Evolutionary conservation across 805 yeast genomes (phyloP).

Genomic region (Clavispora carvajalis): DNA sequence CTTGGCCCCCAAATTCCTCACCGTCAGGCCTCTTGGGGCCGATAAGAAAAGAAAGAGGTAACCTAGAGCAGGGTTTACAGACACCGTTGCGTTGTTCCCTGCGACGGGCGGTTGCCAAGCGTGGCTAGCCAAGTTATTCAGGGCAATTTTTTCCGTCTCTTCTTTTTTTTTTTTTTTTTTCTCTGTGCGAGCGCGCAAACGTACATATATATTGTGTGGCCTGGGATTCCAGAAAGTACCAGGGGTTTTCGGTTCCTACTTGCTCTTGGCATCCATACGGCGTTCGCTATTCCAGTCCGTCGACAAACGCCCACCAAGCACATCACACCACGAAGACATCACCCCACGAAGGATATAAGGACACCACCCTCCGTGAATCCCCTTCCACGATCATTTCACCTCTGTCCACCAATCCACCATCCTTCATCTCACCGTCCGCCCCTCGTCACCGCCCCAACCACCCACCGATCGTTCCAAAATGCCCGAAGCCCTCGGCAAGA

Average conservation of each 20-base stretch:
- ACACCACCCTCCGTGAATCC: too few relatives aligned
- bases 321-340: too few relatives aligned
- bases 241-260: neutral
- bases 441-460: neutral
- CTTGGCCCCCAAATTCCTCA: too few relatives aligned
- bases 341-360: too few relatives aligned
- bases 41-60: too few relatives aligned
- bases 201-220: conserved; percentile 1
- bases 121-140: neutral
- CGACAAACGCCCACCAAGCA: neutral
- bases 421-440: neutral
- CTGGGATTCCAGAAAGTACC: neutral
- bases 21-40: too few relatives aligned
- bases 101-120: neutral
- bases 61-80: too few relatives aligned
- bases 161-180: neutral
- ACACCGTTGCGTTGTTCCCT: too few relatives aligned
- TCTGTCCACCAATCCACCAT: too few relatives aligned
- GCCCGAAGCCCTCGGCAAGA: neutral
- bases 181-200: neutral
- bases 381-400: too few relatives aligned
- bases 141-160: neutral
- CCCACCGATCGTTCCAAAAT: too few relatives aligned
- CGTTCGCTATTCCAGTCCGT: neutral
- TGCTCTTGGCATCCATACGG: conserved; percentile 2